Conservation (phyloP, 306 rosid genomes). For the Pyrus pyrifolia region DNA sequence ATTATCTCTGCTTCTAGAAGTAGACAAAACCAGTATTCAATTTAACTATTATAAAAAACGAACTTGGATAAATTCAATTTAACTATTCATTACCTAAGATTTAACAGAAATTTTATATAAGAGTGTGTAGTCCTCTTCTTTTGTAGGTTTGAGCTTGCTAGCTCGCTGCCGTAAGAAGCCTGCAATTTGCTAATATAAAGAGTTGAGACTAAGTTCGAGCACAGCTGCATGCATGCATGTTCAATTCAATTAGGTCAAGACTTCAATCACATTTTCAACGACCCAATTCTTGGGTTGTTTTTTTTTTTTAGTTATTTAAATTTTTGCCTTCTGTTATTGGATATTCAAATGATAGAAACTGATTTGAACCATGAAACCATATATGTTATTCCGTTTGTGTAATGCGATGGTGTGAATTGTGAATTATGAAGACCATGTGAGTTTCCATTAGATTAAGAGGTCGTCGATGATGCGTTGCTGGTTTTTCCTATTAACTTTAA, state of each 20-base stretch:
- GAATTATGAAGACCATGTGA: no score
- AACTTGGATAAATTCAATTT: not conserved
- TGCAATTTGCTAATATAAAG: not conserved
- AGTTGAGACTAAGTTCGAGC: not conserved
- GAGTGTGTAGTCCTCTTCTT: not conserved
- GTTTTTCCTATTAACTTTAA: no score
- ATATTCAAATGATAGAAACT: no score
- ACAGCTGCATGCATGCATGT: not conserved
- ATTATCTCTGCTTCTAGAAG: not conserved
- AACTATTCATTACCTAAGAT: not conserved
- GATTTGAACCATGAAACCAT: no score
- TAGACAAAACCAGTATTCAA: not conserved
- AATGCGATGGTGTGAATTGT: no score
- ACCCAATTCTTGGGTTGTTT: not conserved
- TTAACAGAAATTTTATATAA: not conserved
- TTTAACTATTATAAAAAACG: not conserved
- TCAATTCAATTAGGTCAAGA: not conserved
- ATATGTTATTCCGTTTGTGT: no score
- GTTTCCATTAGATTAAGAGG: no score
- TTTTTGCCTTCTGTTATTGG: not conserved
- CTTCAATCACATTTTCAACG: not conserved
- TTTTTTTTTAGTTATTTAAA: no score
- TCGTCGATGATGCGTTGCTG: no score
- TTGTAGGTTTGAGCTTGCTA: not conserved
- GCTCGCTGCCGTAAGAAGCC: not conserved